Conservation (phyloP, 306 rosid genomes). For the Dalbergia oliveri region DNA sequence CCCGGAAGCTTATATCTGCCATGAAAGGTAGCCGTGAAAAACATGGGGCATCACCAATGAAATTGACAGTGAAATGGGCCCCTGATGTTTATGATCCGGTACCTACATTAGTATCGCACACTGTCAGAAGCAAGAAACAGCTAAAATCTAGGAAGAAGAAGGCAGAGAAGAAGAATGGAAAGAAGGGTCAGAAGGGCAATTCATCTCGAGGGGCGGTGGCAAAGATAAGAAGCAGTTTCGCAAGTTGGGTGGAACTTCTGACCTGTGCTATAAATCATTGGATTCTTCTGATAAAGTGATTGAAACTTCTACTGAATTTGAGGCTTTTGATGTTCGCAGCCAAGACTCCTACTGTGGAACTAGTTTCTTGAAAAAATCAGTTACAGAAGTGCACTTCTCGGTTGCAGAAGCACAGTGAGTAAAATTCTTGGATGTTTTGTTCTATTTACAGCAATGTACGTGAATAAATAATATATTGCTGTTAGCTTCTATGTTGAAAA, state of each 20-base stretch:
- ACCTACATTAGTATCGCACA: slow-evolving; percentile 70
- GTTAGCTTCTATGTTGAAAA: slow-evolving; percentile 29
- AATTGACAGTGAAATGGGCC: slow-evolving; percentile 87
- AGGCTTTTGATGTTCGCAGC: slow-evolving; percentile 58
- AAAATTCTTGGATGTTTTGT: background rate
- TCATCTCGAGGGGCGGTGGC: slow-evolving; percentile 61
- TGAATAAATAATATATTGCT: slow-evolving; percentile 56
- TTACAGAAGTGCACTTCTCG: slow-evolving; percentile 68
- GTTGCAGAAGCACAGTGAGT: slow-evolving; percentile 78
- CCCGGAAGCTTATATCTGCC: slow-evolving; percentile 72
- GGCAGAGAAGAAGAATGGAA: slow-evolving; percentile 66
- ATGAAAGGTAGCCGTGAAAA: slow-evolving; percentile 91
- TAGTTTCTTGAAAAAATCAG: slow-evolving; percentile 68
- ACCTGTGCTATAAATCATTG: slow-evolving; percentile 22
- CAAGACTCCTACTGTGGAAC: slow-evolving; percentile 73
- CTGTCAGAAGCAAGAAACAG: slow-evolving; percentile 75
- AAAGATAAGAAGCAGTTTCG: slow-evolving; percentile 78
- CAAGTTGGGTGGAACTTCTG: slow-evolving; percentile 55
- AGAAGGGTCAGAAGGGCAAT: slow-evolving; percentile 74
- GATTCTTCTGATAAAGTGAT: slow-evolving; percentile 36
- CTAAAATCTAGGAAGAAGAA: slow-evolving; percentile 75
- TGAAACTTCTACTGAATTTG: slow-evolving; percentile 52
- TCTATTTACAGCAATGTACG: slow-evolving; percentile 41
- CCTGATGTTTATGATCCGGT: slow-evolving; percentile 93
- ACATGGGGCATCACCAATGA: slow-evolving; percentile 48